phyloP scores from a whole-genome alignment of 331 rosid species.

The Prunus yedoensis region DNA sequence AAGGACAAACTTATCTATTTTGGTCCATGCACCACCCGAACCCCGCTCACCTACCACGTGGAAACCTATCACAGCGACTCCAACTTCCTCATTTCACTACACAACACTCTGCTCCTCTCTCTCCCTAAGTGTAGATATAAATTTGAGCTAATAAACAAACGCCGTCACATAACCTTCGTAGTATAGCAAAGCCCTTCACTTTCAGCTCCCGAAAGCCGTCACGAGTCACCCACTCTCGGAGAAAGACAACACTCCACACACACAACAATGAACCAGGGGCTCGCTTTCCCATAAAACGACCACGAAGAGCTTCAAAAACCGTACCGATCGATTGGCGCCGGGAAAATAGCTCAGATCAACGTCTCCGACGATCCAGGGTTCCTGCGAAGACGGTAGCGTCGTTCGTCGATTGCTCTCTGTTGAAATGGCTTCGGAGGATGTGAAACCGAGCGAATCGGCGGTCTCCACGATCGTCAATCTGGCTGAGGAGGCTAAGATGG shows the following conservation, averaged over 20 bases:
- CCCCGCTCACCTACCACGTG: conserved; percentile 15
- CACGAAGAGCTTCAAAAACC: not conserved
- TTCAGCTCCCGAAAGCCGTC: conserved; percentile 32
- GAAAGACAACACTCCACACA: not conserved
- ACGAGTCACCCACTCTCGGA: conserved; percentile 25
- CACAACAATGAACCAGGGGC: conserved; percentile 3
- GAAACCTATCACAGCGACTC: not conserved
- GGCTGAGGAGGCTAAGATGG: conserved; percentile 94
- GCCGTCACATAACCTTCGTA: conserved; percentile 19
- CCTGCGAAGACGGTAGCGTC: conserved; percentile 3
- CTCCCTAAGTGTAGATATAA: not conserved
- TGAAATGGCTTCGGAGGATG: conserved; percentile 94
- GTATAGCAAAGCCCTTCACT: conserved; percentile 15
- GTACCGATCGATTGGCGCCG: conserved; percentile 8
- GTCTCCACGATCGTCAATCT: conserved; percentile 82
- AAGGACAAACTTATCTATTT: not conserved
- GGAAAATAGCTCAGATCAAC: conserved; percentile 33
- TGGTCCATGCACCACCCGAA: conserved; percentile 8
- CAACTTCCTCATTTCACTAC: not conserved
- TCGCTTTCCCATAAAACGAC: conserved; percentile 27
- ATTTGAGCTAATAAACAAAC: conserved; percentile 2
- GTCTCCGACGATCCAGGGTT: conserved; percentile 37
- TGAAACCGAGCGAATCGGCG: conserved; percentile 78
- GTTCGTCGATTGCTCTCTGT: not conserved
- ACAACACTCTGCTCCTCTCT: not conserved